phyloP scores from a whole-genome alignment of 768 basidiomycete genomes.

The Amylocystis lapponica region DNA sequence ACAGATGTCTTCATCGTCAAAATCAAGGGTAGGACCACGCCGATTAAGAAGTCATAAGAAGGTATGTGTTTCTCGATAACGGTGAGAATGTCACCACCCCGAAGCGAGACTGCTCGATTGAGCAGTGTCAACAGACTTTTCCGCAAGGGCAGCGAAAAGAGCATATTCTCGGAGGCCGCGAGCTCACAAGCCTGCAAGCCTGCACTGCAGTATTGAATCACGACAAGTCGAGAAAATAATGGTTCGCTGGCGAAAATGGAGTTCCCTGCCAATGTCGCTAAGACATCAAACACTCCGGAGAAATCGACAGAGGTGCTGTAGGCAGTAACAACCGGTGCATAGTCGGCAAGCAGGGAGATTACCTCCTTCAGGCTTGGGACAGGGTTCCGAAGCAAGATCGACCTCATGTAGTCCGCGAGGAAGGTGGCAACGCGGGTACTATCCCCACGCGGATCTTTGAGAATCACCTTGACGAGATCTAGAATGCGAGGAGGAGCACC shows the following conservation, averaged over 20 bases:
- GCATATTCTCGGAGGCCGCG: conserved; percentile 26
- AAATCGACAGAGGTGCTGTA: conserved; percentile 50
- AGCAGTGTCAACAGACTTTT: conserved; percentile 28
- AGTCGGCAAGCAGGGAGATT: conserved; percentile 44
- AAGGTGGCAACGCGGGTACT: conserved; percentile 43
- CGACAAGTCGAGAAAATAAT: conserved; percentile 37
- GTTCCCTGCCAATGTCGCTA: conserved; percentile 40
- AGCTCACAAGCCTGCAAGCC: conserved; percentile 31
- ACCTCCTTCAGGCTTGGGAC: conserved; percentile 43
- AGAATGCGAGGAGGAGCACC: conserved; percentile 38
- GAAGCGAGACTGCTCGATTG: conserved; percentile 36
- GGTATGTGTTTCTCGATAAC: conserved; percentile 52
- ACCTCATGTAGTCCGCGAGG: conserved; percentile 45
- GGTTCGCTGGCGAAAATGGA: conserved; percentile 47
- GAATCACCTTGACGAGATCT: conserved; percentile 49
- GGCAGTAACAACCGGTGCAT: conserved; percentile 50
- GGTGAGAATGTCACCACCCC: conserved; percentile 45
- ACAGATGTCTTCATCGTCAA: conserved; percentile 46
- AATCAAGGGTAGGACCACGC: conserved; percentile 57
- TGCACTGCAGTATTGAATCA: conserved; percentile 28
- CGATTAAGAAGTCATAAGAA: conserved; percentile 56
- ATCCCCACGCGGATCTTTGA: conserved; percentile 44
- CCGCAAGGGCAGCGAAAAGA: conserved; percentile 25
- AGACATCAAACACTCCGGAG: conserved; percentile 47
- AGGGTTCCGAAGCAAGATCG: conserved; percentile 41